A percentile compares a stretch with the other conserved stretches of the same genome.
phyloP scores from a whole-genome alignment of 192 early-diverging fungal genomes.

The Chytriomyces sp. region DNA sequence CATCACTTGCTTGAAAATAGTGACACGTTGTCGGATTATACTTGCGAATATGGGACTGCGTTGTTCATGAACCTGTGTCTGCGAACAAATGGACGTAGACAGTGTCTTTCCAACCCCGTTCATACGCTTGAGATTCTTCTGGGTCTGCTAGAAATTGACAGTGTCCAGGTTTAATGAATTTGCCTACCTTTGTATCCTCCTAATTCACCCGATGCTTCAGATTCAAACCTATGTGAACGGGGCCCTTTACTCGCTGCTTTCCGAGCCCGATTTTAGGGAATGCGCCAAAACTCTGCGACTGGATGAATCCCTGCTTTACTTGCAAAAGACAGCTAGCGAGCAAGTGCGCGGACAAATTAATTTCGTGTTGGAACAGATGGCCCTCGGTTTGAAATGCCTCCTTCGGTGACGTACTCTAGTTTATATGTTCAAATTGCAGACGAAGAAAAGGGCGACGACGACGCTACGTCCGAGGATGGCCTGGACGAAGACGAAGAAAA shows the following conservation, averaged over 20 bases:
- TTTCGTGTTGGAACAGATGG: constrained; percentile 48
- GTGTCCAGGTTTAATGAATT: constrained; percentile 34
- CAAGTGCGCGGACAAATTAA: constrained; percentile 48
- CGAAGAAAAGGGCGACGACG: constrained; percentile 27
- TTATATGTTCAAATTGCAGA: neutral
- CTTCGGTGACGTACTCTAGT: neutral
- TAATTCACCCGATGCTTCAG: constrained; percentile 5
- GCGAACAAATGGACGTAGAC: constrained; percentile 42
- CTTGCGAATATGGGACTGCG: constrained; percentile 50
- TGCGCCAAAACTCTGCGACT: constrained; percentile 42
- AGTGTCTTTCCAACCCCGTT: constrained; percentile 36
- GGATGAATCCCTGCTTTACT: constrained; percentile 41
- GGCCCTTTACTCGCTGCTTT: constrained; percentile 48
- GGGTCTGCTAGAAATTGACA: constrained; percentile 47
- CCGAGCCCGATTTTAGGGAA: constrained; percentile 41
- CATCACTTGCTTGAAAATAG: constrained; percentile 37
- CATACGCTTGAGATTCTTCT: constrained; percentile 31
- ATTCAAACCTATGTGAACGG: constrained; percentile 60
- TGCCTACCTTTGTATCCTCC: neutral
- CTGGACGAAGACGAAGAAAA: constrained; percentile 48
- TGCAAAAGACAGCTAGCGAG: constrained; percentile 36
- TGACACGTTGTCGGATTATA: constrained; percentile 43
- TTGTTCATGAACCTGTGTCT: constrained; percentile 59
- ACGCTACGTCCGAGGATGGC: constrained; percentile 45
- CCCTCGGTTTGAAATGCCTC: constrained; percentile 9